Base-by-base conservation (phyloP, 306 rosid genomes). In the Trifolium repens region DNA sequence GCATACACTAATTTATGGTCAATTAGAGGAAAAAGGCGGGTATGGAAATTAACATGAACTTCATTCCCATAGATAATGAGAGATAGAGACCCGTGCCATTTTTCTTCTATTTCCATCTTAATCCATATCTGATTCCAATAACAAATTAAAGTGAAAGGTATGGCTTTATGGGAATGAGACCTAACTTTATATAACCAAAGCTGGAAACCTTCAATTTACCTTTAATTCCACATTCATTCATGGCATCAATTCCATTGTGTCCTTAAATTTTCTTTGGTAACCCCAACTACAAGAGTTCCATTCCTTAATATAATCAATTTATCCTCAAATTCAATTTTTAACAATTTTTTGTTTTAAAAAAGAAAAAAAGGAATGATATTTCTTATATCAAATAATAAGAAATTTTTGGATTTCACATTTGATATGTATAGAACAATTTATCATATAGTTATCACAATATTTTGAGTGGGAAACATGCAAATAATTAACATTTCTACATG, bases 161-260 rank as follows among this genome's bases (percentile, higher is more conserved):
- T 77, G 74, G 85, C 91, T 78, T 87, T 86, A 59, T 67, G 64
- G 87, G 69, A 78, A 76, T 76, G 71, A 80, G 75, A 75, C 90
- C 90, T 80, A 88, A 88, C 87, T 70, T 80, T 47, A 24, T 11
- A 19, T 8, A 79, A 84, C 89, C 77, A 42, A 44, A 60, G 43
- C 6, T n/a, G 66, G 84, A 82, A 89, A 85, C 59, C 77, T 84
- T 84, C 82, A 70, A 19, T 42, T 75, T 80, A 40, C 43, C 87
- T 79, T 72, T 85, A 83, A 88, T 81, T 78, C 76, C 71, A 70
- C 34, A 19, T 47, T 80, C 81, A 74, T 79, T 78, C 61, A 79
- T 75, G 73, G 37, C 81, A 74, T 66, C 77, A 62, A 66, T 55
- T 75, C 76, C 86, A 74, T 13, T 12, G 0, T 44, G 2, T 7